phyloP scores from a whole-genome alignment of 176 grass and related monocot genomes.

The Oropetium thomaeum region DNA sequence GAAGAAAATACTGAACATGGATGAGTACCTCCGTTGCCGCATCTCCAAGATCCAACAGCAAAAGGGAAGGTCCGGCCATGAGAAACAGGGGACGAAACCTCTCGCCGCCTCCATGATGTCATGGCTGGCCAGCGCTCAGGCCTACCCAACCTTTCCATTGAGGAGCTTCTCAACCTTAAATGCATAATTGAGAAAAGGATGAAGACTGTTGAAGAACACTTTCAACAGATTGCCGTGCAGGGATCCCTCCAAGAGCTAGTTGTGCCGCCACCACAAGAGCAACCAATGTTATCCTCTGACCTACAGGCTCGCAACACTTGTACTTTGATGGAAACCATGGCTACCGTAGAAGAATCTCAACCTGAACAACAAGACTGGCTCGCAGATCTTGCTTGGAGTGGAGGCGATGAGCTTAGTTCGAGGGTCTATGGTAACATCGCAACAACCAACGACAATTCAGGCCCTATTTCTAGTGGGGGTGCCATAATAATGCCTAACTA shows the following conservation, averaged over 20 bases:
- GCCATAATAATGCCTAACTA: background rate
- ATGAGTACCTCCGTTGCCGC: conserved; percentile 29
- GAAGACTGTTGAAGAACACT: background rate
- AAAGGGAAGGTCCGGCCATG: background rate
- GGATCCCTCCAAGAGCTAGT: background rate
- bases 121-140: background rate
- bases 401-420: background rate
- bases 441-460: too few relatives aligned
- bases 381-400: background rate
- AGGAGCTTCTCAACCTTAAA: conserved; percentile 16
- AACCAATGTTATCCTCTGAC: background rate
- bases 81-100: background rate
- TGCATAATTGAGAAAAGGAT: background rate
- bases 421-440: background rate
- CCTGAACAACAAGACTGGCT: background rate
- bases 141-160: background rate
- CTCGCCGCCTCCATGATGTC: conserved; percentile 9
- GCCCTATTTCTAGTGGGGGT: too few relatives aligned
- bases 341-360: background rate
- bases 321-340: background rate
- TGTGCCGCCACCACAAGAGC: background rate
- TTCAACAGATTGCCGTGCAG: background rate
- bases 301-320: too few relatives aligned
- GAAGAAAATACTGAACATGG: conserved; percentile 37
- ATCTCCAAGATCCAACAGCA: conserved; percentile 13